Evolutionary conservation across 192 early-diverging fungal species (phyloP).

Genomic region (Kappamyces sp.): DNA sequence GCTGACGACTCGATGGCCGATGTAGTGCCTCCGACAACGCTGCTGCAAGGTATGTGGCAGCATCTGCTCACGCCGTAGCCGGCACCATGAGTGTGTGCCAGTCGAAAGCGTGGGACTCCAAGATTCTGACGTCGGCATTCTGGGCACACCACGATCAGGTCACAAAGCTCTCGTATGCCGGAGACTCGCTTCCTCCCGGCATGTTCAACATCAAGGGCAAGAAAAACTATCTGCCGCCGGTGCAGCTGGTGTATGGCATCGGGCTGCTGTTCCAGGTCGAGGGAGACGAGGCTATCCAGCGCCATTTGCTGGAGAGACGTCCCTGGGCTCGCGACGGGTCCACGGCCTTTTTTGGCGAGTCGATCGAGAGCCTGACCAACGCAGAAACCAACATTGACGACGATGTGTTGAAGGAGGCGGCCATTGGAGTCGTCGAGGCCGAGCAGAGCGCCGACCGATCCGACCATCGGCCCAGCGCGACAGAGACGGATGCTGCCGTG

Average conservation of each 20-base stretch:
- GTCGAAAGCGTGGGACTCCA: constrained; percentile 95
- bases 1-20: constrained; percentile 15
- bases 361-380: too few species aligned
- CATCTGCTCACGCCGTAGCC: constrained; percentile 32
- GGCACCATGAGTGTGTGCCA: constrained; percentile 92
- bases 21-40: constrained; percentile 78
- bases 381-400: too few species aligned
- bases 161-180: constrained; percentile 82
- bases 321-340: constrained; percentile 35
- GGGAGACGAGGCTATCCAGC: constrained; percentile 54
- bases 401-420: not conserved
- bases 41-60: constrained; percentile 56
- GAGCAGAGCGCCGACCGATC: too few species aligned
- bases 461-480: not conserved
- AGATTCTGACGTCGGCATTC: constrained; percentile 89
- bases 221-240: constrained; percentile 90
- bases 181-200: constrained; percentile 85
- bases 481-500: constrained; percentile 10
- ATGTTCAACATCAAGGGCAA: constrained; percentile 92
- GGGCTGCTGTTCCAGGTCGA: constrained; percentile 89
- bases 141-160: constrained; percentile 90
- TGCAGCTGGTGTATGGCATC: constrained; percentile 93
- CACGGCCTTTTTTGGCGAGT: too few species aligned
- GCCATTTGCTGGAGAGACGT: constrained; percentile 69
- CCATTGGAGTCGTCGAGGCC: constrained; percentile 7